These are phyloP conservation scores for Nemania abortiva DNA, from an alignment of 2,329 filamentous ascomycete genomes.

Conservation along the genomic window DNA sequence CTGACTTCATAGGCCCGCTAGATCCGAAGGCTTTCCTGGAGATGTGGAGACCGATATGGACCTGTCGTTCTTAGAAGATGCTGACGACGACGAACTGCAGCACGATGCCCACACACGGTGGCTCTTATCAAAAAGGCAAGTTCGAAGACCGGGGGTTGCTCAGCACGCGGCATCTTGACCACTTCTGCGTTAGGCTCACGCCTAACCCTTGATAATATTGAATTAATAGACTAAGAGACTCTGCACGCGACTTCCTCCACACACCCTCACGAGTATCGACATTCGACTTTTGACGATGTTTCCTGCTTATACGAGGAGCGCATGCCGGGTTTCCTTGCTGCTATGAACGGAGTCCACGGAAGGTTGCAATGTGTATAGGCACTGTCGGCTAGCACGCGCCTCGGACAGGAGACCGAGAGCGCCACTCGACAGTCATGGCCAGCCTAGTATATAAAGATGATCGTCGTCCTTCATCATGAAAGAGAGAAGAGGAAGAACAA, in stretches of 20 bases:
- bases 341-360: constrained; percentile 11
- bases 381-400: neutral
- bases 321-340: constrained; percentile 6
- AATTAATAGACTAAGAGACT: constrained; percentile 31
- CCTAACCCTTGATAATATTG: constrained; percentile 41
- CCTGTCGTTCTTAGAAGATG: constrained; percentile 32
- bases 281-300: constrained; percentile 18
- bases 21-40: neutral
- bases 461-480: constrained; percentile 15
- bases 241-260: constrained; percentile 34
- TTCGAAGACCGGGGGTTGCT: constrained; percentile 18
- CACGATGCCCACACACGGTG: constrained; percentile 22
- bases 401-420: neutral
- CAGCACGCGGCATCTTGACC: constrained; percentile 26
- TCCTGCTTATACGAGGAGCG: constrained; percentile 13
- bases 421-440: constrained; percentile 6
- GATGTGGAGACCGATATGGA: constrained; percentile 24
- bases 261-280: constrained; percentile 23
- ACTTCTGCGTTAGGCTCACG: constrained; percentile 33
- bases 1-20: constrained; percentile 21
- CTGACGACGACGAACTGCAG: constrained; percentile 36
- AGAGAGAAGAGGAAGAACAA: constrained; percentile 24
- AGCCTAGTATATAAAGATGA: constrained; percentile 34
- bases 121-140: constrained; percentile 16
- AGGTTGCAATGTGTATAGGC: constrained; percentile 21